Base-by-base conservation (phyloP, 148 eudicot genomes). In the Arctostaphylos glauca region DNA sequence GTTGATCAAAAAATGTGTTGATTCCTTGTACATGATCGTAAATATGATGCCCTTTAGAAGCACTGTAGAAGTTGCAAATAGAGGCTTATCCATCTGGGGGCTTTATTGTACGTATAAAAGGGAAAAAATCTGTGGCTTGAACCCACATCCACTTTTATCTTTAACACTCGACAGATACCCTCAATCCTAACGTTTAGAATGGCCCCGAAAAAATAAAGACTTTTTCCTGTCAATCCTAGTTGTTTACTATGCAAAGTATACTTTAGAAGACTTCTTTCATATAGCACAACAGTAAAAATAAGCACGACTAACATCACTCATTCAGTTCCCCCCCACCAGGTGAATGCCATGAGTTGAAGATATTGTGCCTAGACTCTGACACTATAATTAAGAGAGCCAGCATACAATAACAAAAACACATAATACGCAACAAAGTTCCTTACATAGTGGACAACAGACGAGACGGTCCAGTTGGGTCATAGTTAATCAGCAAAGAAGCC, bases 381-480 rank as follows among this genome's bases (percentile, higher is more conserved):
- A 44, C 23, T 7, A 7, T 18, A 14, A 72, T 44, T 72, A 72
- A 70, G 19, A 70, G 74, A 70, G 5, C 3, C 38, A 70, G 5
- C 52, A 15, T 18, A 77, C 48, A 50, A 19, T 13, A 68, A n/a
- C 25, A 2, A 82, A 31, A 16, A 58, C 46, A 70, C 14, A 53
- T 15, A 78, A 18, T 55, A 48, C 4, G 5, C 19, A 23, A 12
- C 16, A 6, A 62, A 46, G 81, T 23, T 47, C 21, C 90, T 90
- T 88, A 97, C 99, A 97, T 93, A 81, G 95, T 92, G 73, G 99
- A 96, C 85, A 93, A 85, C 73, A 94, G 89, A 50, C 99, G 96
- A 74, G 99, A 94, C 7, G 99, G 99, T 82, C 96, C 99, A 43
- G 93, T 89, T 14, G 98, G 99, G 82, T 92, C 99, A 86, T 91